Percentiles rank a stretch among this genome's conserved stretches.
Evolutionary conservation across 371 early-diverging fungal genomes (phyloP).

Genomic region (Mortierella sp.): DNA sequence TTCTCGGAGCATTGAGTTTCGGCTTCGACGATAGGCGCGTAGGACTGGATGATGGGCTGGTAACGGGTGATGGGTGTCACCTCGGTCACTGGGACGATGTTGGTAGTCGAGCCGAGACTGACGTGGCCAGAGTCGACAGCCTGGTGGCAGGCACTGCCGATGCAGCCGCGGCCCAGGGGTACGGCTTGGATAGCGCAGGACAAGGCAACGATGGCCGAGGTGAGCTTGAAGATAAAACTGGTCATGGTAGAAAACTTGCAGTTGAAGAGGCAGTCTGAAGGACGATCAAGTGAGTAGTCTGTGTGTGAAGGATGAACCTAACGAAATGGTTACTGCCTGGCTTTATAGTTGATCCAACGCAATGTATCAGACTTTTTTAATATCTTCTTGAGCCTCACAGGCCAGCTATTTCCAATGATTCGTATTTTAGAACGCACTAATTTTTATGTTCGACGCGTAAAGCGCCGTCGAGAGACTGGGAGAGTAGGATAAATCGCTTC

Average conservation of each 20-base stretch:
- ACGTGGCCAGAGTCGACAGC: conserved; percentile 20
- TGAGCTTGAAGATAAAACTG: conserved; percentile 23
- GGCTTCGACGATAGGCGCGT: conserved; percentile 34
- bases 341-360: too few relatives aligned
- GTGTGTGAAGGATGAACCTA: too few relatives aligned
- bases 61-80: conserved; percentile 47
- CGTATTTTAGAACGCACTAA: too few relatives aligned
- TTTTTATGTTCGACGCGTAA: too few relatives aligned
- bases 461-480: too few relatives aligned
- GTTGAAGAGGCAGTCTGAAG: too few relatives aligned
- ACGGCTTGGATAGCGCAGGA: conserved; percentile 21
- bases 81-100: conserved; percentile 30
- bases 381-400: too few relatives aligned
- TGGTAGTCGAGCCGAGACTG: conserved; percentile 24
- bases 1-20: background rate
- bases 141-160: conserved; percentile 24
- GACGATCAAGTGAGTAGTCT: too few relatives aligned
- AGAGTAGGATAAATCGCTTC: too few relatives aligned
- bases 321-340: too few relatives aligned
- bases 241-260: conserved; percentile 7
- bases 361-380: too few relatives aligned
- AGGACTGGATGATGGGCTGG: conserved; percentile 40
- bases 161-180: conserved; percentile 15
- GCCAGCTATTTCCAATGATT: too few relatives aligned
- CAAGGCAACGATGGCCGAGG: conserved; percentile 10